A percentile compares a stretch with the other conserved stretches of the same genome.
phyloP scores from a whole-genome alignment of 176 grass and related monocot species.

The Poa annua region DNA sequence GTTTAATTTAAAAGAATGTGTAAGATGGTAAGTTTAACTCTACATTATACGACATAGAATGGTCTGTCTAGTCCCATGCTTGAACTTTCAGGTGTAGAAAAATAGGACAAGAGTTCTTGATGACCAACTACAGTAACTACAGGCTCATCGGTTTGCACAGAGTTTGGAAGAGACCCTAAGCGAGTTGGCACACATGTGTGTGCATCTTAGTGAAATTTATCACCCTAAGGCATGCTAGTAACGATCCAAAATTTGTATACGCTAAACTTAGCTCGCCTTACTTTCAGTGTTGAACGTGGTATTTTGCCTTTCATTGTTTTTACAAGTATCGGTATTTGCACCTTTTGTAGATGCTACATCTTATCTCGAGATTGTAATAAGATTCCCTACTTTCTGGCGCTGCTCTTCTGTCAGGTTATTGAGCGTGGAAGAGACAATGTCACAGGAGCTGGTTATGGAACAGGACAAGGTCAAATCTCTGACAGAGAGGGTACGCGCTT shows the following conservation, averaged over 20 bases:
- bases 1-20: not conserved
- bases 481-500: slow-evolving; percentile 66
- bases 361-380: slow-evolving; percentile 11
- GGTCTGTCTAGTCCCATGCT: not conserved
- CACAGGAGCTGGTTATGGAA: slow-evolving; percentile 66
- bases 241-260: not conserved
- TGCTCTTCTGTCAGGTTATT: slow-evolving; percentile 62
- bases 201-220: not conserved
- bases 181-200: not conserved
- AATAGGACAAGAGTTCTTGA: not conserved
- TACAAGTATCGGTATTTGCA: slow-evolving; percentile 14
- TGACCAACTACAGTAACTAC: not conserved
- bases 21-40: slow-evolving; percentile 15
- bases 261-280: not conserved
- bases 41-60: not conserved
- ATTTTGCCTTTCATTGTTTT: not conserved
- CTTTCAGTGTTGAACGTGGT: slow-evolving; percentile 1
- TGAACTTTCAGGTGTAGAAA: slow-evolving; percentile 11
- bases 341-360: slow-evolving; percentile 23
- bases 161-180: not conserved
- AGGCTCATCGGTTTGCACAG: not conserved
- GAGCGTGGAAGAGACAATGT: slow-evolving; percentile 58
- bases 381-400: slow-evolving; percentile 29
- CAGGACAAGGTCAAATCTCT: slow-evolving; percentile 71
- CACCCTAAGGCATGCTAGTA: not conserved